Conservation (phyloP, 202 grass and related monocot species). For the Schoenoplectus triqueter region DNA sequence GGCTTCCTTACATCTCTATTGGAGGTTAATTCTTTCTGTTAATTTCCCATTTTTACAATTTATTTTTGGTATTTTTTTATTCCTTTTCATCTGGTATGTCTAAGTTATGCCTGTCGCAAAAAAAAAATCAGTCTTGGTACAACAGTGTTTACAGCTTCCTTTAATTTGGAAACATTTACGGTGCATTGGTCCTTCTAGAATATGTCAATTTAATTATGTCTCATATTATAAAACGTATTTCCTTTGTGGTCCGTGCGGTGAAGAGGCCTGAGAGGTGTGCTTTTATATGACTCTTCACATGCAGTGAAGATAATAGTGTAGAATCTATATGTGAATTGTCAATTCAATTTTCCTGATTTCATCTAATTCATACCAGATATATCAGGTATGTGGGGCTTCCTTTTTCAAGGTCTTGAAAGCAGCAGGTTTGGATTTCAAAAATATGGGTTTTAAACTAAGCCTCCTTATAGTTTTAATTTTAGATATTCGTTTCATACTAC, state of each 20-base stretch:
- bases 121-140: background rate
- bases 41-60: background rate
- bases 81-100: background rate
- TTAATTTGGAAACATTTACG: background rate
- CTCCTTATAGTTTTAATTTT: background rate
- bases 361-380: background rate
- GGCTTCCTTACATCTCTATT: constrained; percentile 74
- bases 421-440: background rate
- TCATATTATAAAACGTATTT: too few relatives aligned
- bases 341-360: background rate
- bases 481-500: background rate
- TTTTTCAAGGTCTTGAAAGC: background rate
- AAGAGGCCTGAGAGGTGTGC: background rate
- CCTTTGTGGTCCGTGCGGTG: background rate
- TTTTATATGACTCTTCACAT: background rate
- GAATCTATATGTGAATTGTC: background rate
- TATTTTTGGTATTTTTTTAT: background rate
- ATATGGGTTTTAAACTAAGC: background rate
- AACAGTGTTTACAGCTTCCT: background rate
- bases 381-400: background rate
- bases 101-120: background rate
- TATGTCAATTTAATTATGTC: background rate
- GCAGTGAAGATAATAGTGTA: constrained; percentile 1
- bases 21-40: constrained; percentile 49
- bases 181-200: background rate